These are phyloP conservation scores for Monosporascus sp. DNA, from an alignment of 2,329 filamentous ascomycete genomes.

Conservation along the genomic window DNA sequence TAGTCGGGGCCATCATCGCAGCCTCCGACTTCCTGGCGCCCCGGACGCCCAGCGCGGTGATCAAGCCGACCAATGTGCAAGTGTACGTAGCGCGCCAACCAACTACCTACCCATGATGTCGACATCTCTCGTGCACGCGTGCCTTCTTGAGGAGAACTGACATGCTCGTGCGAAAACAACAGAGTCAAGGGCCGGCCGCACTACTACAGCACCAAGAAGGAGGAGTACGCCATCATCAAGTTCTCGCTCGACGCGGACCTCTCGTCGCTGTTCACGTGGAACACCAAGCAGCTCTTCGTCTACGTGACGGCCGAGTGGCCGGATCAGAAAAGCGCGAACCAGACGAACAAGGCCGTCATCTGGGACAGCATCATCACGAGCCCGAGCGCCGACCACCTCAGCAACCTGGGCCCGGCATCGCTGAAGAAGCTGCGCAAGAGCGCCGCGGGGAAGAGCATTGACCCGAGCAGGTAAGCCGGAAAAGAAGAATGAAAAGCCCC, in stretches of 20 bases:
- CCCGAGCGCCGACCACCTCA: slow-evolving; percentile 57
- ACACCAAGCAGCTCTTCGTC: slow-evolving; percentile 97
- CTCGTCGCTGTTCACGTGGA: slow-evolving; percentile 93
- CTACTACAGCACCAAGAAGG: slow-evolving; percentile 87
- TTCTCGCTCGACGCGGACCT: slow-evolving; percentile 93
- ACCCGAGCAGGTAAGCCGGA: slow-evolving; percentile 46
- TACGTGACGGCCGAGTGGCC: slow-evolving; percentile 83
- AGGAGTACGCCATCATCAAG: slow-evolving; percentile 91
- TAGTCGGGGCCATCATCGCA: slow-evolving; percentile 73
- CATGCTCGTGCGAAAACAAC: slow-evolving; percentile 4
- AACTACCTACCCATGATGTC: slow-evolving; percentile 3
- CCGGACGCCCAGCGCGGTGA: slow-evolving; percentile 59
- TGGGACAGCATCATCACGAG: slow-evolving; percentile 93
- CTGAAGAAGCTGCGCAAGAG: slow-evolving; percentile 59
- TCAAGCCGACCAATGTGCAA: slow-evolving; percentile 72
- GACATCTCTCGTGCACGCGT: background rate
- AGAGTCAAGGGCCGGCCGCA: slow-evolving; percentile 89
- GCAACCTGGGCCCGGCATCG: slow-evolving; percentile 54
- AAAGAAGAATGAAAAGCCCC: background rate
- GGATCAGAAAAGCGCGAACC: slow-evolving; percentile 30
- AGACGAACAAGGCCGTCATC: slow-evolving; percentile 72
- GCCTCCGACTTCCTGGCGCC: slow-evolving; percentile 68
- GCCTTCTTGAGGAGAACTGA: no score
- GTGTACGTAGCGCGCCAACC: slow-evolving; percentile 53
- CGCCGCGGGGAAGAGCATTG: slow-evolving; percentile 54